Percentiles rank a stretch among this genome's conserved stretches.
Conservation (phyloP, 106 monocot genomes). For the Ottelia alismoides region DNA sequence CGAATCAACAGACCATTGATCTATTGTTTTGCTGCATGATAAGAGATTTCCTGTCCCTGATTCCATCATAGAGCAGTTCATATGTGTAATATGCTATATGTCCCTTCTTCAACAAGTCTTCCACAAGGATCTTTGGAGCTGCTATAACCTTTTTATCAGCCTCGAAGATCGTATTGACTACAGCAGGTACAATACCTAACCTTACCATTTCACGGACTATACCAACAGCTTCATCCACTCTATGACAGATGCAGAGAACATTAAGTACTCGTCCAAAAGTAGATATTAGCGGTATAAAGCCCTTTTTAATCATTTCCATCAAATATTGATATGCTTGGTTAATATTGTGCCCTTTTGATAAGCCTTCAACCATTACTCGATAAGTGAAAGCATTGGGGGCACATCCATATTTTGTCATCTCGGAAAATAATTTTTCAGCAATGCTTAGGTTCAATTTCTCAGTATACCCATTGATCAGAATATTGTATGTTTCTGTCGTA, state of each 20-base stretch:
- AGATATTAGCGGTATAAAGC: slow-evolving; percentile 54
- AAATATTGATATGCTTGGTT: slow-evolving; percentile 47
- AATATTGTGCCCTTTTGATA: slow-evolving; percentile 46
- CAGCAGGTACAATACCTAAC: slow-evolving; percentile 49
- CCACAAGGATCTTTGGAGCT: slow-evolving; percentile 86
- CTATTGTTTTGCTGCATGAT: too few species aligned
- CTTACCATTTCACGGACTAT: slow-evolving; percentile 60
- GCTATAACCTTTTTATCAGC: slow-evolving; percentile 79
- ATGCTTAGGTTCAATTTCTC: slow-evolving; percentile 40
- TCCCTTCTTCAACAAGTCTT: slow-evolving; percentile 78
- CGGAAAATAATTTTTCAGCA: slow-evolving; percentile 58
- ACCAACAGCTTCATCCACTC: slow-evolving; percentile 40
- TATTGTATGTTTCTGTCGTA: slow-evolving; percentile 58
- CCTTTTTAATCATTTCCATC: slow-evolving; percentile 25
- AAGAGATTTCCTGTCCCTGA: slow-evolving; percentile 65
- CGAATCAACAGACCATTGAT: too few species aligned
- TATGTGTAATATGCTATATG: slow-evolving; percentile 73
- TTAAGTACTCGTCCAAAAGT: slow-evolving; percentile 76
- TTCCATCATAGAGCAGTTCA: slow-evolving; percentile 86
- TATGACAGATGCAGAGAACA: slow-evolving; percentile 26
- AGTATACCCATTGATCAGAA: slow-evolving; percentile 56
- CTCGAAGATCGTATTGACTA: slow-evolving; percentile 61
- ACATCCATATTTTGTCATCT: slow-evolving; percentile 43
- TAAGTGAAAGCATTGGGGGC: slow-evolving; percentile 62
- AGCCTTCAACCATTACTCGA: slow-evolving; percentile 52